Percentiles rank a stretch among this genome's conserved stretches.
Conservation (phyloP, 2,329 filamentous ascomycete genomes). For the Verticillium dahliae region DNA sequence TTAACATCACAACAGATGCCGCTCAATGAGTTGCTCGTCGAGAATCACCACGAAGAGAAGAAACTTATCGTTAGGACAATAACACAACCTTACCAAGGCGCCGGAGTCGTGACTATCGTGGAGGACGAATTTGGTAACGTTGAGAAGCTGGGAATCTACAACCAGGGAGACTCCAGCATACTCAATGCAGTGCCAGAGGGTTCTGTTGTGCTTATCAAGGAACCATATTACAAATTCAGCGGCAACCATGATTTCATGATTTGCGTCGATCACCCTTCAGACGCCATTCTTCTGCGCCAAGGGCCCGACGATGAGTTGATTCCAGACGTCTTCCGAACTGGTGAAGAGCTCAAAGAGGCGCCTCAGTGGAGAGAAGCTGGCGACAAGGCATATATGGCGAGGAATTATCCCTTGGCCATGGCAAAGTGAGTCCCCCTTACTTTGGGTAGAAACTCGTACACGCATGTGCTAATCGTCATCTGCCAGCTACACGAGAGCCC, state of each 20-base stretch:
- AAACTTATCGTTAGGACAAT: constrained; percentile 22
- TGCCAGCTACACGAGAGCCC: constrained; percentile 24
- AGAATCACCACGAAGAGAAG: constrained; percentile 25
- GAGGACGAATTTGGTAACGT: constrained; percentile 27
- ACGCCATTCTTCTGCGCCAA: constrained; percentile 19
- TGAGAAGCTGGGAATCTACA: constrained; percentile 30
- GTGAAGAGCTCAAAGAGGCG: constrained; percentile 13
- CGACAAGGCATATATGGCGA: constrained; percentile 17
- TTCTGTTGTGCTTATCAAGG: constrained; percentile 25
- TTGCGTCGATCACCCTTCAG: constrained; percentile 27
- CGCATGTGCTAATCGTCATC: background rate
- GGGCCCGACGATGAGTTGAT: constrained; percentile 22
- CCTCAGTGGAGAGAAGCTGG: constrained; percentile 11
- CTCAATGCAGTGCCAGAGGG: constrained; percentile 23
- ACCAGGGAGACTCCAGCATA: constrained; percentile 23
- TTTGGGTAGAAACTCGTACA: background rate
- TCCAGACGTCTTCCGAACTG: constrained; percentile 17
- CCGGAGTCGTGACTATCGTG: constrained; percentile 25
- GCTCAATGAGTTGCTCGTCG: constrained; percentile 20
- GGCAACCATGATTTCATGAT: constrained; percentile 23
- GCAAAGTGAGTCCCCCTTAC: constrained; percentile 18
- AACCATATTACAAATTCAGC: constrained; percentile 27
- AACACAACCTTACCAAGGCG: constrained; percentile 22
- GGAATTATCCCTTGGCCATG: constrained; percentile 22
- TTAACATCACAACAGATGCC: constrained; percentile 14